Base-by-base conservation (phyloP, 2,329 filamentous ascomycete species). In the Trichocomaceae sp. region DNA sequence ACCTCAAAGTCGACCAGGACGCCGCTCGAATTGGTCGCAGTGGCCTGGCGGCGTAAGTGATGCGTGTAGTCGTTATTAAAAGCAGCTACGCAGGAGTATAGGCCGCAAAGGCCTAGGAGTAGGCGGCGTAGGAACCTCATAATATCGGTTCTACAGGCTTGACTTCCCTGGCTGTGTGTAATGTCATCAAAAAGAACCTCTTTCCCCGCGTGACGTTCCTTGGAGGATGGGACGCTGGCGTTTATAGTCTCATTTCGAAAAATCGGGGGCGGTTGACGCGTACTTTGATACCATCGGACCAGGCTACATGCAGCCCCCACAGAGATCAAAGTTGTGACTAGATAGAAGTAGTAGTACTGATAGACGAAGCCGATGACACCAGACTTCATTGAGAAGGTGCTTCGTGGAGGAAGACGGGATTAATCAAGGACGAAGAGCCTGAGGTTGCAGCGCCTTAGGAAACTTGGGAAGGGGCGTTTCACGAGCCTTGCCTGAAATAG, bases 1-100 rank as follows among this genome's bases (percentile, higher is more conserved):
- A 89, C 82, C 70, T 90, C 81, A 62, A 90, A 84, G 63, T 84
- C 85, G 61, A 55, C 39, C 7, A 55, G 39, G 7, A 52, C 49
- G 9, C 45, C 47, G 17, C 52, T 58, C n/a, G 52, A 33, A 8
- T 55, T 58, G 5, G 39, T 45, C 6, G 9, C 22, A 45, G 54
- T 26, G 20, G 37, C n/a, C 23, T 52, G 47, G 12, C 33, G 50
- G 37, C 31, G 47, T 29, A 29, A 10, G 47, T 20, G 41, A 31
- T 39, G n/a, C 13, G 29, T 7, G 17, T 44, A 20, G 26, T 31
- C 29, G 12, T 47, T 22, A 12, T 35, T 29, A 20, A 47, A 47
- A 29, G 55, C 55, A 22, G 33, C 20, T 22, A 50, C 55, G 17
- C 50, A 45, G 41, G 50, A 47, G 47, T 57, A 57, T 10, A 57